Evolutionary conservation across 2,329 filamentous ascomycete species (phyloP).

Genomic region (Sclerotinia glacialis): DNA sequence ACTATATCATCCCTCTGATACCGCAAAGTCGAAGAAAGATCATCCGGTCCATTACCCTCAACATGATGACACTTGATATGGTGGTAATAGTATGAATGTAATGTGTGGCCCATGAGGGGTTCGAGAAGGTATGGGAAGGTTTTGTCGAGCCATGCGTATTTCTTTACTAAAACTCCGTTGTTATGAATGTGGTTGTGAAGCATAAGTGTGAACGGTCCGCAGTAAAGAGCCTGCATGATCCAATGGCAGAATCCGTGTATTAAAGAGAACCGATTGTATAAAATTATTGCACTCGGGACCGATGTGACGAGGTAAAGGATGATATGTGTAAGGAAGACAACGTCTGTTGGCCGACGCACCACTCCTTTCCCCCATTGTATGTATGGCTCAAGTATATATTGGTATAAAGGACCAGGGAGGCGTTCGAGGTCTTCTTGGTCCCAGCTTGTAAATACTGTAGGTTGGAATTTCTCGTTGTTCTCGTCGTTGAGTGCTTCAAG

Average conservation of each 20-base stretch:
- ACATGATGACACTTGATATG: slow-evolving; percentile 85
- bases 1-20: slow-evolving; percentile 68
- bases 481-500: slow-evolving; percentile 23
- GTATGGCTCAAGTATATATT: slow-evolving; percentile 25
- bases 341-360: slow-evolving; percentile 50
- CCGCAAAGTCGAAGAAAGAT: slow-evolving; percentile 71
- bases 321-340: slow-evolving; percentile 75
- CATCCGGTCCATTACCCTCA: slow-evolving; percentile 74
- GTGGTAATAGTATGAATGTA: slow-evolving; percentile 83
- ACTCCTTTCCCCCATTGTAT: slow-evolving; percentile 30
- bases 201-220: slow-evolving; percentile 74
- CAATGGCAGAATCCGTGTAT: slow-evolving; percentile 65
- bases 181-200: slow-evolving; percentile 84
- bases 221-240: slow-evolving; percentile 64
- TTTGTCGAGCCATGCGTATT: slow-evolving; percentile 56
- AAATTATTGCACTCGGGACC: slow-evolving; percentile 63
- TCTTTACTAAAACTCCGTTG: slow-evolving; percentile 61
- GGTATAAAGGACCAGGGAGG: slow-evolving; percentile 24
- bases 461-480: slow-evolving; percentile 27
- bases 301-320: slow-evolving; percentile 68
- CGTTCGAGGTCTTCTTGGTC: slow-evolving; percentile 28
- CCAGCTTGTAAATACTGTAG: slow-evolving; percentile 31
- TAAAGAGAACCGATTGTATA: slow-evolving; percentile 66
- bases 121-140: slow-evolving; percentile 72
- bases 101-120: slow-evolving; percentile 77